phyloP scores from a whole-genome alignment of 371 early-diverging fungal genomes.

The Mucor piriformis region DNA sequence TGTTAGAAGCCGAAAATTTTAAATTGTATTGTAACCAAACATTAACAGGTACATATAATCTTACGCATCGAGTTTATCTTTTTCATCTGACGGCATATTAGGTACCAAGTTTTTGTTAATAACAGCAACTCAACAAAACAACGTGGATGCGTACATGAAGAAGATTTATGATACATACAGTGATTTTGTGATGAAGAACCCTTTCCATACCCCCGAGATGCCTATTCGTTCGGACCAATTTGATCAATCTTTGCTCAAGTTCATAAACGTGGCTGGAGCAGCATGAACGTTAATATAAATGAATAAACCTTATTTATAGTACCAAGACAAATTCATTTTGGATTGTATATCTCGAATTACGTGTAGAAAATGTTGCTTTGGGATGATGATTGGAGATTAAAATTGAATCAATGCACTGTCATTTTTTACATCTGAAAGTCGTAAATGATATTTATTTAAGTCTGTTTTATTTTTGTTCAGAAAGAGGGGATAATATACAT shows the following conservation, averaged over 20 bases:
- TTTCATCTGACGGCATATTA: slow-evolving; percentile 25
- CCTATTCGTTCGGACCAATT: slow-evolving; percentile 97
- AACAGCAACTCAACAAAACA: slow-evolving; percentile 76
- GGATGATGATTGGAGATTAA: no score
- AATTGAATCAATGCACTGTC: background rate
- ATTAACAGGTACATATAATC: slow-evolving; percentile 73
- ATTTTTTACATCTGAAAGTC: background rate
- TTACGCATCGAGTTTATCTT: background rate
- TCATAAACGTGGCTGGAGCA: slow-evolving; percentile 52
- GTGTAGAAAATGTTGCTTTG: no score
- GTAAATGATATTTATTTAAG: background rate
- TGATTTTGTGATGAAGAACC: slow-evolving; percentile 98
- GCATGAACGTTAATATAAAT: background rate
- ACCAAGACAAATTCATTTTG: no score
- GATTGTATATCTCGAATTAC: no score
- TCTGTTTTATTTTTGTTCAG: background rate
- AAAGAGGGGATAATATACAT: background rate
- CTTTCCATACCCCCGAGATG: slow-evolving; percentile 99
- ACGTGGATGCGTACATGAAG: slow-evolving; percentile 73
- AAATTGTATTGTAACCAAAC: slow-evolving; percentile 93
- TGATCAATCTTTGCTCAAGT: slow-evolving; percentile 78
- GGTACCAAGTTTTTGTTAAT: slow-evolving; percentile 94
- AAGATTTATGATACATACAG: slow-evolving; percentile 89
- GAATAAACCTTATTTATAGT: background rate
- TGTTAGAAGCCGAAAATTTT: slow-evolving; percentile 90